Evolutionary conservation across 306 rosid species (phyloP).

Genomic region (Rosa multiflora): DNA sequence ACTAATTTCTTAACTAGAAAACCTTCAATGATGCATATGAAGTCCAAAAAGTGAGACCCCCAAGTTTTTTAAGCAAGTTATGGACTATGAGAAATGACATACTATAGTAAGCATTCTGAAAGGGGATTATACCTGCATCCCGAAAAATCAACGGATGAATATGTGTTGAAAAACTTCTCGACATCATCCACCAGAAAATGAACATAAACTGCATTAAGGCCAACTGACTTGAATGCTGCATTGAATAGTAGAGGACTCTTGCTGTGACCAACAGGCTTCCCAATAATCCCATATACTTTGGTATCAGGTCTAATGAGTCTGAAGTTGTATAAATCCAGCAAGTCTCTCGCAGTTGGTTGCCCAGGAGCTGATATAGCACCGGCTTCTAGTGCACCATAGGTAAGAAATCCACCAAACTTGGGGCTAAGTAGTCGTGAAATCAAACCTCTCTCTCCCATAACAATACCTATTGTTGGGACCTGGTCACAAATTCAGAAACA

Average conservation of each 20-base stretch:
- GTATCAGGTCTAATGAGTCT: constrained; percentile 43
- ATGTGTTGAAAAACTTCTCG: constrained; percentile 39
- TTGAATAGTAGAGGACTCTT: constrained; percentile 52
- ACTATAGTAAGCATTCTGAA: not conserved
- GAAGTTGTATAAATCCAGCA: constrained; percentile 46
- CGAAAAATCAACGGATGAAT: constrained; percentile 36
- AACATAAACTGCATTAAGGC: constrained; percentile 44
- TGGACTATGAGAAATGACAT: not conserved
- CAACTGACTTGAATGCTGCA: constrained; percentile 43
- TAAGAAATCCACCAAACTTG: constrained; percentile 48
- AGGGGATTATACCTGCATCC: constrained; percentile 45
- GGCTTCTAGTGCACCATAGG: constrained; percentile 41
- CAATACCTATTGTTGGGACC: constrained; percentile 43
- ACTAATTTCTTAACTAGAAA: not conserved
- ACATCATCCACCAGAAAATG: constrained; percentile 48
- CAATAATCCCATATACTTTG: constrained; percentile 43
- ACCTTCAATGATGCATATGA: not conserved
- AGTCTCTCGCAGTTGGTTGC: constrained; percentile 36
- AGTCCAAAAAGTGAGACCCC: not conserved
- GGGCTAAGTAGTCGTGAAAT: constrained; percentile 43
- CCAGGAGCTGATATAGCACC: constrained; percentile 40
- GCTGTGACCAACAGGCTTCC: constrained; percentile 55
- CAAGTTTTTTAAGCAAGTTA: not conserved
- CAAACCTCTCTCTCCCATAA: constrained; percentile 46
- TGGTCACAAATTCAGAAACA: constrained; percentile 9